Conservation (phyloP, 129 eudicot species). For the Flaveria trinervia region DNA sequence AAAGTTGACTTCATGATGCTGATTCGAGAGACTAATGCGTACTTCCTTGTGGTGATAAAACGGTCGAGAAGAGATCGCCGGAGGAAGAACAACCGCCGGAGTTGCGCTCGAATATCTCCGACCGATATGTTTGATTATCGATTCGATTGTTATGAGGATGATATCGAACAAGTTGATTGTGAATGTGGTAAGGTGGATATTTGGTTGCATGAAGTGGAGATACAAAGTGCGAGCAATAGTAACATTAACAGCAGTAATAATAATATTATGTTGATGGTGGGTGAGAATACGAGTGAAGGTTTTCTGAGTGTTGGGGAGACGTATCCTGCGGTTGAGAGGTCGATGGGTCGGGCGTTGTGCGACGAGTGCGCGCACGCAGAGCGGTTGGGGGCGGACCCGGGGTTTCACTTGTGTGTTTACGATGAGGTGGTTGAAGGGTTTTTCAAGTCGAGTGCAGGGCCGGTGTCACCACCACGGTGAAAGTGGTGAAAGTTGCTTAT, state of each 20-base stretch:
- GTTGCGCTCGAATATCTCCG: neutral
- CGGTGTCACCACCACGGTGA: neutral
- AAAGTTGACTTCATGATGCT: slow-evolving; percentile 42
- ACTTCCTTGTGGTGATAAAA: slow-evolving; percentile 48
- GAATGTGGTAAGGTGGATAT: neutral
- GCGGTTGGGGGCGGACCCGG: slow-evolving; percentile 13
- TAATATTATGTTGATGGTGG: neutral
- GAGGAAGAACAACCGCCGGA: neutral
- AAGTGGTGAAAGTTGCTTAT: neutral
- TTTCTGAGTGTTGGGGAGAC: neutral
- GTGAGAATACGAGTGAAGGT: neutral
- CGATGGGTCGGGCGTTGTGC: slow-evolving; percentile 5
- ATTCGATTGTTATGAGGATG: neutral
- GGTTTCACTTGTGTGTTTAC: slow-evolving; percentile 47
- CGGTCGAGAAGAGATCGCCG: slow-evolving; percentile 40
- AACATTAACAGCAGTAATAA: too few relatives aligned
- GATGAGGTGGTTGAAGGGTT: slow-evolving; percentile 23
- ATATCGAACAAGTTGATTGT: neutral
- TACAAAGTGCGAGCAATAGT: neutral
- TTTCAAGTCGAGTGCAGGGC: neutral
- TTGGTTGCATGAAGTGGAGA: neutral
- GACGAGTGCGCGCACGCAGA: slow-evolving; percentile 30
- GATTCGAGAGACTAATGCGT: slow-evolving; percentile 27
- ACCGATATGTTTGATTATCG: neutral
- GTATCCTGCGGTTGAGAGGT: neutral